A percentile compares a stretch with the other conserved stretches of the same genome.
Evolutionary conservation across 2,329 filamentous ascomycete genomes (phyloP).

Genomic region (Aspergillus tamarii): DNA sequence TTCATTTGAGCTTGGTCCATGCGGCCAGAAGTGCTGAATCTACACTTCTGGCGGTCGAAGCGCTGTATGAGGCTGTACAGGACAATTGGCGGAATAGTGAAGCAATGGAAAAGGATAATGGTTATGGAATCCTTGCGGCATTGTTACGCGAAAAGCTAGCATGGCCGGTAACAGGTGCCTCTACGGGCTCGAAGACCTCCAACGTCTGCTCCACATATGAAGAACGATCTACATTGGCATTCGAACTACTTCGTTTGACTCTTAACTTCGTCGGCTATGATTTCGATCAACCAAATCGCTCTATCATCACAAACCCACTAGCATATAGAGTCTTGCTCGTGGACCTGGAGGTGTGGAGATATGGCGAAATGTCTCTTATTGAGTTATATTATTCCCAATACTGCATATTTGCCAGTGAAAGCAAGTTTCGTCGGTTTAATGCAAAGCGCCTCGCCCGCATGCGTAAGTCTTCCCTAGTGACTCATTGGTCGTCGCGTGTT

Average conservation of each 20-base stretch:
- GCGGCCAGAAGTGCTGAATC: slow-evolving; percentile 70
- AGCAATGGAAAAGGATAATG: slow-evolving; percentile 94
- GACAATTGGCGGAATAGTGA: slow-evolving; percentile 97
- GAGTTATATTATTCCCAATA: slow-evolving; percentile 94
- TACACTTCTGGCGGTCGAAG: slow-evolving; percentile 75
- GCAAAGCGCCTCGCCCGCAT: slow-evolving; percentile 83
- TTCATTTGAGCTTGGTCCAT: slow-evolving; percentile 83
- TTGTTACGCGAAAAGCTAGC: slow-evolving; percentile 79
- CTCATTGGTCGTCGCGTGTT: neutral
- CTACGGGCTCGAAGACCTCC: slow-evolving; percentile 48
- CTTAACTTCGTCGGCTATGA: slow-evolving; percentile 89
- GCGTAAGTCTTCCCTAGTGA: slow-evolving; percentile 62
- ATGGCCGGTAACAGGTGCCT: slow-evolving; percentile 29
- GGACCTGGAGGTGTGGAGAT: slow-evolving; percentile 91
- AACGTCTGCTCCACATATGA: slow-evolving; percentile 40
- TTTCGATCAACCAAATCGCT: slow-evolving; percentile 75
- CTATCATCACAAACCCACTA: slow-evolving; percentile 92
- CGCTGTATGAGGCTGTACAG: slow-evolving; percentile 82
- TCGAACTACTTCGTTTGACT: slow-evolving; percentile 72
- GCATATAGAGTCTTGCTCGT: slow-evolving; percentile 91
- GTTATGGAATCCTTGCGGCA: slow-evolving; percentile 84
- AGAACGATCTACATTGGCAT: slow-evolving; percentile 56
- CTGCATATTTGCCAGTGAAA: slow-evolving; percentile 80
- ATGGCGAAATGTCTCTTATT: slow-evolving; percentile 74
- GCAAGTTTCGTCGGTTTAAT: slow-evolving; percentile 92